These are phyloP conservation scores for Trichoderma simmonsii DNA, from an alignment of 2,329 filamentous ascomycete genomes.

Conservation along the genomic window DNA sequence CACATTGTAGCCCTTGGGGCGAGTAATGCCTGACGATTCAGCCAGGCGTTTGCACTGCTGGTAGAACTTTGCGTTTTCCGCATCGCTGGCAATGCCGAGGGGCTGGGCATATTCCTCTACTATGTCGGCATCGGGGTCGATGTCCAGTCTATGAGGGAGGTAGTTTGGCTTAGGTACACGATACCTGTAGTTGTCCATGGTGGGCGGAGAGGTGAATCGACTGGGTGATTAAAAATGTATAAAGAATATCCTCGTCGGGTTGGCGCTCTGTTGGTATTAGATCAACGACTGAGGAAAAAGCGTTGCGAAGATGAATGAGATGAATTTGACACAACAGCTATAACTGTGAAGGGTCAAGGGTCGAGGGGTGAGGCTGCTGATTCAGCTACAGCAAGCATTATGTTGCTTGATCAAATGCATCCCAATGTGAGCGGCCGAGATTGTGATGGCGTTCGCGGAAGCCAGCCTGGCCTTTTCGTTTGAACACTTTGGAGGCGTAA, in stretches of 20 bases:
- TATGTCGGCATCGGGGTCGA: conserved; percentile 49
- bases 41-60: conserved; percentile 56
- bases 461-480: not conserved
- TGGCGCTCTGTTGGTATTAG: not conserved
- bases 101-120: conserved; percentile 52
- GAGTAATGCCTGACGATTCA: conserved; percentile 66
- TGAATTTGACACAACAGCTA: not conserved
- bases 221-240: not conserved
- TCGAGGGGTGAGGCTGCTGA: not conserved
- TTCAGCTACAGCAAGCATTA: not conserved
- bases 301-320: not conserved
- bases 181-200: conserved; percentile 48
- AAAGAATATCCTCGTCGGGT: not conserved
- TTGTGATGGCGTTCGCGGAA: not conserved
- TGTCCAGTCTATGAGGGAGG: conserved; percentile 52
- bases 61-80: conserved; percentile 55
- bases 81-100: conserved; percentile 48
- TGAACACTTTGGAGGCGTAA: not conserved
- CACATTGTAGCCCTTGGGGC: conserved; percentile 82
- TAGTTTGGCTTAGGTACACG: conserved; percentile 59
- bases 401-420: not conserved
- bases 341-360: not conserved
- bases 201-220: not conserved
- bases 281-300: not conserved
- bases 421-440: not conserved